phyloP scores from a whole-genome alignment of 2,329 filamentous ascomycete species.

The Fusarium kyushuense region DNA sequence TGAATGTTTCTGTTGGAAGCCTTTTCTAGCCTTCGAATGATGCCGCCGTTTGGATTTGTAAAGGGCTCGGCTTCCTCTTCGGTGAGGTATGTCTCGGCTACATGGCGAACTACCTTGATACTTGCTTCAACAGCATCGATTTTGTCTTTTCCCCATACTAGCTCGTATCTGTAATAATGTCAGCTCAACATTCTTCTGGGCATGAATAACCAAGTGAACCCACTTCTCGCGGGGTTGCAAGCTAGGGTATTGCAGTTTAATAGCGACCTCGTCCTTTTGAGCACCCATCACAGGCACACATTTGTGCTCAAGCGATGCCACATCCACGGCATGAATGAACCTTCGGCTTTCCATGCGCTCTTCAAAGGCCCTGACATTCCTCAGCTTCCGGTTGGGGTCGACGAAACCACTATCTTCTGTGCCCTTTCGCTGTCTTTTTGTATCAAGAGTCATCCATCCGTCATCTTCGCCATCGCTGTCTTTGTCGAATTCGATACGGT shows the following conservation, averaged over 20 bases:
- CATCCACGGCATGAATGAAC: constrained; percentile 70
- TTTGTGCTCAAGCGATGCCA: constrained; percentile 64
- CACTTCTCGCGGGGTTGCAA: constrained; percentile 75
- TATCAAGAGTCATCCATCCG: constrained; percentile 63
- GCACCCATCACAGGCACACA: constrained; percentile 64
- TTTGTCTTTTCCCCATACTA: constrained; percentile 82
- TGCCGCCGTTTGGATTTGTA: constrained; percentile 77
- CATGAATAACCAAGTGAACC: constrained; percentile 28
- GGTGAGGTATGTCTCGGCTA: constrained; percentile 82
- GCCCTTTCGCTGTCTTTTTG: constrained; percentile 62
- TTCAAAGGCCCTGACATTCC: constrained; percentile 61
- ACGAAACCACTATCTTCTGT: constrained; percentile 56
- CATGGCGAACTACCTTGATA: constrained; percentile 74
- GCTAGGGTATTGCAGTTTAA: constrained; percentile 88
- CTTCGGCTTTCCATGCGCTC: constrained; percentile 56
- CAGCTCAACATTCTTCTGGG: constrained; percentile 19
- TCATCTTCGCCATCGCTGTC: constrained; percentile 65
- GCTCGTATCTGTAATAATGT: constrained; percentile 60
- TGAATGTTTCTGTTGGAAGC: constrained; percentile 76
- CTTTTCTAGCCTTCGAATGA: constrained; percentile 81
- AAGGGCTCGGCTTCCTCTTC: constrained; percentile 75
- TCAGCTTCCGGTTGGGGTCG: constrained; percentile 62
- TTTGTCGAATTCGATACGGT: constrained; percentile 63
- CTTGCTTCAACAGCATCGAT: constrained; percentile 83
- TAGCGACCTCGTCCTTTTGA: constrained; percentile 65